These are phyloP conservation scores for Stentor coeruleus DNA, from an alignment of 73 alveolate species.

Conservation along the genomic window DNA sequence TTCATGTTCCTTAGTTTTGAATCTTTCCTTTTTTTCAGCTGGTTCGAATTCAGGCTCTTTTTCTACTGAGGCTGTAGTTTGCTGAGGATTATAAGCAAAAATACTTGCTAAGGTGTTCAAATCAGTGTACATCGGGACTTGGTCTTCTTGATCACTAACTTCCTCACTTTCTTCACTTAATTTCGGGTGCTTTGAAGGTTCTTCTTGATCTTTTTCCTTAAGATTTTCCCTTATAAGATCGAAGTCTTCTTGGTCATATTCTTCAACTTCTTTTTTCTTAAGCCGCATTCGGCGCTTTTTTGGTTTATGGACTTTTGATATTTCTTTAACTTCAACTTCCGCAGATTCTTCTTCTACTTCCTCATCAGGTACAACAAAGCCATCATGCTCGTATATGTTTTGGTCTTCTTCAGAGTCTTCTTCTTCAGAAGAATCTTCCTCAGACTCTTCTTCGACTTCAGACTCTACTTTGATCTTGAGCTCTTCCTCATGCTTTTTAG, in stretches of 20 bases:
- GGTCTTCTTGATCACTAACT: neutral
- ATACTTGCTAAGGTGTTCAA: neutral
- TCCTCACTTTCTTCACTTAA: neutral
- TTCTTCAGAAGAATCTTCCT: constrained; percentile 3
- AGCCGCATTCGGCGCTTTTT: neutral
- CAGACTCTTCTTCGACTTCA: too few relatives aligned
- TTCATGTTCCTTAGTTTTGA: neutral
- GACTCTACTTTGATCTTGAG: too few relatives aligned
- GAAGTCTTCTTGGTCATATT: neutral
- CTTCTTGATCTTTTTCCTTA: neutral
- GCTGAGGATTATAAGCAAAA: neutral
- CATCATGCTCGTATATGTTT: neutral
- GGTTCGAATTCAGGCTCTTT: constrained; percentile 21
- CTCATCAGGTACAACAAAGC: constrained; percentile 14
- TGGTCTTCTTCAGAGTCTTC: constrained; percentile 8
- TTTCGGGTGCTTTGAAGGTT: neutral
- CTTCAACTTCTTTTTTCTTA: neutral
- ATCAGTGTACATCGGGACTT: neutral
- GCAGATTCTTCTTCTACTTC: constrained; percentile 2
- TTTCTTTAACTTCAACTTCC: neutral
- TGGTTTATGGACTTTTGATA: neutral
- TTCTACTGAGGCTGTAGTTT: neutral
- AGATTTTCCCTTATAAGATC: neutral
- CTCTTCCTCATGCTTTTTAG: too few relatives aligned
- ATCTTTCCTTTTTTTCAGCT: constrained; percentile 28